phyloP scores from a whole-genome alignment of 176 grass and related monocot genomes.

The Dendrocalamus sinicus region DNA sequence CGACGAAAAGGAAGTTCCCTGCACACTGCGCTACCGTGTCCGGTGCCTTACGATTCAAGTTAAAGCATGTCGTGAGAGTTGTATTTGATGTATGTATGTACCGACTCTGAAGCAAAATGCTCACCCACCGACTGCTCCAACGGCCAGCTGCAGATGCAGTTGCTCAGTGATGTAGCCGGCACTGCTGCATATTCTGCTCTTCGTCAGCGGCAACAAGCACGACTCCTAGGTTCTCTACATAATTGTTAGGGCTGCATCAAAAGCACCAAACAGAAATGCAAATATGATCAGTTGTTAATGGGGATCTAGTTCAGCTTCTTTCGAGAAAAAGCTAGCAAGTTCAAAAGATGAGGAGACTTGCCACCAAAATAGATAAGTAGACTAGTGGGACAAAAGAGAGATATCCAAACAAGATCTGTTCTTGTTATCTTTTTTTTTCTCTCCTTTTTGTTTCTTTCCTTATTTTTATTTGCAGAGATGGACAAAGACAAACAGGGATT shows the following conservation, averaged over 20 bases:
- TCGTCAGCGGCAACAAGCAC: constrained; percentile 14
- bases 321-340: constrained; percentile 13
- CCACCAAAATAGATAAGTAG: background rate
- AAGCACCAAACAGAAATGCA: constrained; percentile 22
- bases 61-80: constrained; percentile 36
- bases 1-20: constrained; percentile 24
- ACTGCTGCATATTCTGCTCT: background rate
- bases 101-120: constrained; percentile 45
- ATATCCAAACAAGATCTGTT: constrained; percentile 20
- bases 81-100: background rate
- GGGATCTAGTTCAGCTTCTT: constrained; percentile 15
- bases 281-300: background rate
- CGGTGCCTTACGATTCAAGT: constrained; percentile 51
- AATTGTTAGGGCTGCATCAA: constrained; percentile 38
- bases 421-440: background rate
- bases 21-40: background rate
- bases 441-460: constrained; percentile 39
- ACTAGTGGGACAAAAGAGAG: background rate
- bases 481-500: background rate
- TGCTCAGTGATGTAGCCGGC: background rate
- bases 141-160: background rate
- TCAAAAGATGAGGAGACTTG: background rate
- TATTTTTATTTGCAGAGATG: background rate
- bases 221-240: constrained; percentile 8
- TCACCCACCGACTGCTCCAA: constrained; percentile 24